Conservation (phyloP, 2,329 filamentous ascomycete genomes). For the Nannizzia gypsea region DNA sequence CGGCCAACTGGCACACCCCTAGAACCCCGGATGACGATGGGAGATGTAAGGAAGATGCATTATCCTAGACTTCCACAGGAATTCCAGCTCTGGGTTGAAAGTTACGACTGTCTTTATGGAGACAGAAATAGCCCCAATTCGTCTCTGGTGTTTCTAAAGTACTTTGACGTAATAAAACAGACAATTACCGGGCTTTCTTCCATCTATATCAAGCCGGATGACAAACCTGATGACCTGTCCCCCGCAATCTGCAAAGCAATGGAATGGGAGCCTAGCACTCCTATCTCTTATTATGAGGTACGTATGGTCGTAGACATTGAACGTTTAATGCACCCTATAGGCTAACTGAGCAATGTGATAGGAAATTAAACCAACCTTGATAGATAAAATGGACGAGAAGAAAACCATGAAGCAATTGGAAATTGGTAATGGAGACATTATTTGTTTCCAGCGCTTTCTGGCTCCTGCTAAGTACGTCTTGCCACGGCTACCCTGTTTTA, state of each 20-base stretch:
- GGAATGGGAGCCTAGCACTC: not conserved
- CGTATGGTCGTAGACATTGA: not conserved
- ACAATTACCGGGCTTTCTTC: conserved; percentile 44
- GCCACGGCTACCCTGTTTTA: too few species aligned
- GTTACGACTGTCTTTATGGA: conserved; percentile 55
- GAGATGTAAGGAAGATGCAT: conserved; percentile 59
- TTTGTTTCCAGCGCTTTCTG: conserved; percentile 62
- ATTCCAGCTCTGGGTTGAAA: conserved; percentile 80
- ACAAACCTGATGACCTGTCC: conserved; percentile 75
- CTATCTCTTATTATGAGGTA: not conserved
- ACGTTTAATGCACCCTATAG: not conserved
- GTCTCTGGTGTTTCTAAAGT: conserved; percentile 81
- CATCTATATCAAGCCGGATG: conserved; percentile 74
- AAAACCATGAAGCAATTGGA: conserved; percentile 80
- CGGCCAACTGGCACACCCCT: conserved; percentile 82
- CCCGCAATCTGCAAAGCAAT: conserved; percentile 44
- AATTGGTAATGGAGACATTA: conserved; percentile 91
- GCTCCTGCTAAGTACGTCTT: not conserved
- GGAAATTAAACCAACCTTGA: conserved; percentile 97
- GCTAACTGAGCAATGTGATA: conserved; percentile 17
- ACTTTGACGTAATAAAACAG: not conserved
- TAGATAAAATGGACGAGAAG: conserved; percentile 85
- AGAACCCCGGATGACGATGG: conserved; percentile 63
- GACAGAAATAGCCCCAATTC: conserved; percentile 59
- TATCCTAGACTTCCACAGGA: conserved; percentile 17